Evolutionary conservation across 2,329 filamentous ascomycete species (phyloP), one percentile per base, ranked within the genome.

Genomic region (Onygenales sp.): DNA sequence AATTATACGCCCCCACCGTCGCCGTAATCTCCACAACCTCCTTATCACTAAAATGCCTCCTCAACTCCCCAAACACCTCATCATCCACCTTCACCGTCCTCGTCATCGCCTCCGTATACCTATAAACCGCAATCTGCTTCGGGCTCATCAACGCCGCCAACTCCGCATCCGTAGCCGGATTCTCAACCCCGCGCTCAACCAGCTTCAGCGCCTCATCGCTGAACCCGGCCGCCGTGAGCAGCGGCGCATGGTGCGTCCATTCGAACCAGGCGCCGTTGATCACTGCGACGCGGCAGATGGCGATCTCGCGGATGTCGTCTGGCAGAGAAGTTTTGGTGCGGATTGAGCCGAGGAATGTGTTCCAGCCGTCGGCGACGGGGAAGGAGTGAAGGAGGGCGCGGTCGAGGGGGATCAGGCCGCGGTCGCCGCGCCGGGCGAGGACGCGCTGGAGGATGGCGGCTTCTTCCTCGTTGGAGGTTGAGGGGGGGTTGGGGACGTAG

Each of bases 41-140:
- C 63, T 79, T 76, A 57, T 91, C 85, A 27, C 65, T 75, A 60
- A 91, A 90, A 37, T 77, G 63, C 10, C 58, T 66, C 70, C 78
- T 85, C 58, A 94, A 59, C 59, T 72, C 70, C 33, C 66, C 79
- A 70, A 92, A 92, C 1, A 87, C 79, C 54, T 73, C 78, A 48
- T 93, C 85, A 10, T 74, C 69, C 6, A 95, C 88, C 50, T 77
- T 73, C 0, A 92, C 84, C 44, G 81, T 79, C 58, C 82, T 74
- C 49, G 89, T 95, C 86, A 94, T 94, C 66, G 88, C 86, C 71
- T 94, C 88, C 14, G 88, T 80, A 66, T 89, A 91, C 45, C 77
- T 73, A 52, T 92, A 67, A 36, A 88, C 85, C 0, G 82, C 84
- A 75, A 81, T 82, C 70, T 89, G 82, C 65, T 74, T 76, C 55